Evolutionary conservation across 2,329 filamentous ascomycete genomes (phyloP), one percentile per base, ranked within the genome.

Genomic region (Dendrostoma leiphaemia): DNA sequence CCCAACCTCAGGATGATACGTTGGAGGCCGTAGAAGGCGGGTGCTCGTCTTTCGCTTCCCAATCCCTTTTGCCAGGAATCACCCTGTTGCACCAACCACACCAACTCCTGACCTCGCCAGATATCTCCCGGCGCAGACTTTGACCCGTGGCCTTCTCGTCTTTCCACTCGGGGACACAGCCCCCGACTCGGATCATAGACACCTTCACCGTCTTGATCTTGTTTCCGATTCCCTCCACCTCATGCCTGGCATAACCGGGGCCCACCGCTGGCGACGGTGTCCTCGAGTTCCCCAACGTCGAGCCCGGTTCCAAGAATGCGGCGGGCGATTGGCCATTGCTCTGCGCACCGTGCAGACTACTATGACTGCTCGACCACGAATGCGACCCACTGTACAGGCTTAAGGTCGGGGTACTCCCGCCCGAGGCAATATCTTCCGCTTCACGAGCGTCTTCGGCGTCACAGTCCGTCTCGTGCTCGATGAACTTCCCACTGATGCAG

Each of bases 181-280:
- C 89, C 1, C 92, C 93, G 0, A 97, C 85, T 56, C 81, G 82
- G 6, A 95, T 84, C 74, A 90, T 86, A 64, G 87, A 86, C 63
- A 94, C 90, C n/a, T 89, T 79, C 72, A 93, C 96, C 58, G 87
- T 89, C 77, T 96, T 96, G 50, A 97, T 84, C 13, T 88, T 82
- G 1, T 92, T 92, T 10, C 92, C 92, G 41, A 97, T 89, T 2
- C 92, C 92, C 65, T 96, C 90, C 57, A 97, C 89, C 71, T 97
- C 92, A 65, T 96, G 91, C 38, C 89, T 80, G 53, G 85, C 80
- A 65, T 96, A 97, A 3, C 91, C 91, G 0, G 89, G 79, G 55
- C 87, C 74, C 61, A 80, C 78, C 69, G 82, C 71, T 53, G 76
- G 63, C 17, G 74, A 76, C 13, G 78, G 74, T 24, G 76, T 80